phyloP scores from a whole-genome alignment of 1,284 basidiomycete genomes.

The Agaricales sp. region DNA sequence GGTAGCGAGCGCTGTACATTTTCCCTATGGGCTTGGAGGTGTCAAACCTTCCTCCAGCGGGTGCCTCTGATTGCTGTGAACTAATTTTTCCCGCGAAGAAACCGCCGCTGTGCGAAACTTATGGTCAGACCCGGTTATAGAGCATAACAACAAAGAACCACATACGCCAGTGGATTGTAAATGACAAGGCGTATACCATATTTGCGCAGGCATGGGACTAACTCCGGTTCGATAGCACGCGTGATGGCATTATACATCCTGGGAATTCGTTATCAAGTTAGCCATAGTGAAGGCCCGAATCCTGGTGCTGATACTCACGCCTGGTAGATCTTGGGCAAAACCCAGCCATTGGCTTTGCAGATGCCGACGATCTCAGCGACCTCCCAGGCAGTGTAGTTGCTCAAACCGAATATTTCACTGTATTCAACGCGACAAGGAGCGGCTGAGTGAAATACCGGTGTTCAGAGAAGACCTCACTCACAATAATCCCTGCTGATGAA shows the following conservation, averaged over 20 bases:
- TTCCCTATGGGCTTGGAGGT: conserved; percentile 19
- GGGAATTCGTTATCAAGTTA: background rate
- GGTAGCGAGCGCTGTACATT: conserved; percentile 32
- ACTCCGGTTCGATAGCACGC: conserved; percentile 30
- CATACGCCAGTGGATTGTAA: conserved; percentile 33
- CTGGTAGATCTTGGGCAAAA: conserved; percentile 9
- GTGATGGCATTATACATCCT: conserved; percentile 31
- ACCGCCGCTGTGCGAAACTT: conserved; percentile 21
- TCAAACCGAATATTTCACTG: conserved; percentile 37
- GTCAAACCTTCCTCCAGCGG: conserved; percentile 25
- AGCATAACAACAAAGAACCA: background rate
- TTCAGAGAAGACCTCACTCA: conserved; percentile 15
- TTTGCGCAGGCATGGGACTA: conserved; percentile 32
- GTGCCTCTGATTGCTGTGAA: conserved; percentile 5
- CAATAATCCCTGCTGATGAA: conserved; percentile 35
- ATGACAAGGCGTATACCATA: conserved; percentile 23
- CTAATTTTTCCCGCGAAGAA: conserved; percentile 33
- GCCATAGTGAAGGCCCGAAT: background rate
- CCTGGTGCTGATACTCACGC: background rate
- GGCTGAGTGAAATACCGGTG: background rate
- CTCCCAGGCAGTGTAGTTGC: conserved; percentile 36
- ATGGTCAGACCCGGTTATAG: background rate
- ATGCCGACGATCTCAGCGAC: conserved; percentile 25
- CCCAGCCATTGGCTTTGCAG: conserved; percentile 21
- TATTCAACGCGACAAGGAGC: background rate